These are phyloP conservation scores for Ceratocystis albifundus DNA, from an alignment of 2,329 filamentous ascomycete genomes.

Conservation along the genomic window DNA sequence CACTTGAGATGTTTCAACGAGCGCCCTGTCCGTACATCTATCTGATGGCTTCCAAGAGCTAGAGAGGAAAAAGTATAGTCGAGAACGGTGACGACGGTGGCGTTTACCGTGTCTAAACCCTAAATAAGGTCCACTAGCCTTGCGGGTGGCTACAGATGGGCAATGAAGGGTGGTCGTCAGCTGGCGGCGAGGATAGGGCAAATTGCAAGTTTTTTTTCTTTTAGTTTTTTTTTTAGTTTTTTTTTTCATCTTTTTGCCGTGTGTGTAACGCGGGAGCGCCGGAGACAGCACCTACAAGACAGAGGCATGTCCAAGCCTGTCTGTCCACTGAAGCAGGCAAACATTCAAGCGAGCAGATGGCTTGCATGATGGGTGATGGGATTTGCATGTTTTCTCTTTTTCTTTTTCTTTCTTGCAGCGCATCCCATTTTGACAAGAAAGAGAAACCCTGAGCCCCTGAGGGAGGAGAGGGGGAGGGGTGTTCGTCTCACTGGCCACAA, in stretches of 20 bases:
- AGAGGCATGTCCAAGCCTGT: not conserved
- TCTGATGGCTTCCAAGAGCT: too few species aligned
- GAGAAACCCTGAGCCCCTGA: not conserved
- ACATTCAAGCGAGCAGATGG: not conserved
- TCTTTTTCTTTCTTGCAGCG: not conserved
- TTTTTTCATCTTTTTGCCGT: too few species aligned
- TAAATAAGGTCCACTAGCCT: not conserved
- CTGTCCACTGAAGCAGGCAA: not conserved
- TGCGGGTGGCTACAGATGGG: not conserved
- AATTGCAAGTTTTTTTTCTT: not conserved
- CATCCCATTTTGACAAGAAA: not conserved
- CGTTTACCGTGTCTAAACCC: not conserved
- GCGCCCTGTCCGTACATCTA: not conserved
- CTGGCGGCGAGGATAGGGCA: not conserved
- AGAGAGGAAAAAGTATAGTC: too few species aligned
- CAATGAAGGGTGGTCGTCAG: not conserved
- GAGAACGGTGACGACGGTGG: not conserved
- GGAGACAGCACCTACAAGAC: not conserved
- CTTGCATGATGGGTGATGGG: constrained; percentile 6
- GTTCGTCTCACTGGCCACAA: constrained; percentile 8
- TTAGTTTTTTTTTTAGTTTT: too few species aligned
- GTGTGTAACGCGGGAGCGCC: not conserved
- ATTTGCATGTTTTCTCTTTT: constrained; percentile 6
- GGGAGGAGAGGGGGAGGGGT: not conserved
- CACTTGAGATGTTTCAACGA: constrained; percentile 6